Evolutionary conservation across 2,329 filamentous ascomycete genomes (phyloP).

Genomic region (Zymoseptoria crescenta): DNA sequence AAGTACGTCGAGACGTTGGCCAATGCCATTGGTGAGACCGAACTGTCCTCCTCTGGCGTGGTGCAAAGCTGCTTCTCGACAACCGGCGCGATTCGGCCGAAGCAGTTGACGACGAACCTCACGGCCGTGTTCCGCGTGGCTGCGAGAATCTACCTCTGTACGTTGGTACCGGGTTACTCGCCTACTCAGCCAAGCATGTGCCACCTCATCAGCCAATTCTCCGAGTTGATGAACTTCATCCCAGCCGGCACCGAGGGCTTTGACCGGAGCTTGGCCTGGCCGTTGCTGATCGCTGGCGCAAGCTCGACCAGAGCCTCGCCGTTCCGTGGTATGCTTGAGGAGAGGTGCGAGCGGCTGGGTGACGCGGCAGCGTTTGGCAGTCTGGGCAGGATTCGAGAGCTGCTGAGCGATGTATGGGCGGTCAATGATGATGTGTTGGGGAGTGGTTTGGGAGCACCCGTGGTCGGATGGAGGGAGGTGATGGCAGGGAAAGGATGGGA

Average conservation of each 20-base stretch:
- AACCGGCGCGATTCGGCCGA: conserved; percentile 69
- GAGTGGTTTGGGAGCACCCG: conserved; percentile 45
- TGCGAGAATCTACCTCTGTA: conserved; percentile 94
- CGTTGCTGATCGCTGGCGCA: conserved; percentile 78
- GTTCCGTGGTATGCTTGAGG: conserved; percentile 71
- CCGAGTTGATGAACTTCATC: conserved; percentile 69
- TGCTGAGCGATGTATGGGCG: conserved; percentile 77
- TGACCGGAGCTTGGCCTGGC: conserved; percentile 88
- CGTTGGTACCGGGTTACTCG: conserved; percentile 80
- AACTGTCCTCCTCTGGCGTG: conserved; percentile 43
- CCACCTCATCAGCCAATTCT: conserved; percentile 70
- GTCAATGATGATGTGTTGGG: conserved; percentile 57
- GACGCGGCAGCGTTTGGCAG: conserved; percentile 73
- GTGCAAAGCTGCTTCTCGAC: conserved; percentile 47
- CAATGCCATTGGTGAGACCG: conserved; percentile 75
- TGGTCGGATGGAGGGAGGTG: conserved; percentile 89
- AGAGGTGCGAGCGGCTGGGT: conserved; percentile 66
- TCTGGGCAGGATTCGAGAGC: conserved; percentile 71
- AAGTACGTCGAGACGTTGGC: conserved; percentile 83
- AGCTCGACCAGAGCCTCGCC: conserved; percentile 63
- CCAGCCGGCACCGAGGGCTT: conserved; percentile 74
- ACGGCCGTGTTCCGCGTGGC: conserved; percentile 85
- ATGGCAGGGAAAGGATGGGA: conserved; percentile 91
- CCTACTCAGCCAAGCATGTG: conserved; percentile 65
- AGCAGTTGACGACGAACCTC: conserved; percentile 80